These are phyloP conservation scores for Schoenoplectus triqueter DNA, from an alignment of 202 grass and related monocot genomes.

Conservation along the genomic window DNA sequence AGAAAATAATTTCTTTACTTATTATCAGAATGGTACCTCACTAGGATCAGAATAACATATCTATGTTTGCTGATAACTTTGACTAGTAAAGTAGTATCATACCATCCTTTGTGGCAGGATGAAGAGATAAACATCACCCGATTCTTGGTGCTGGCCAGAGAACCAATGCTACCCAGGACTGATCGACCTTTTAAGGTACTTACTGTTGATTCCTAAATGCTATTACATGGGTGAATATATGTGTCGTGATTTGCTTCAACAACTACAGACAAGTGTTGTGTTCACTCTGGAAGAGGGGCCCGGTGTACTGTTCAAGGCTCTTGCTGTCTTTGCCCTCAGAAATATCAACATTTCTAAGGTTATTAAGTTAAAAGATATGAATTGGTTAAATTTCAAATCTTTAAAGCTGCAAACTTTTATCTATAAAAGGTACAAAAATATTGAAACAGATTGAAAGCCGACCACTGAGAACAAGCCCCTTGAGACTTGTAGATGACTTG, in stretches of 20 bases:
- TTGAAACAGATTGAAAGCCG: conserved; percentile 62
- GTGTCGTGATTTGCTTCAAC: conserved; percentile 24
- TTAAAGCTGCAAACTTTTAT: not conserved
- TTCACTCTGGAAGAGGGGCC: conserved; percentile 93
- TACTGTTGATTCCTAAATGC: conserved; percentile 15
- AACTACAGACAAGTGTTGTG: conserved; percentile 70
- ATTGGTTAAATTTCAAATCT: conserved; percentile 1
- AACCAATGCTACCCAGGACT: conserved; percentile 46
- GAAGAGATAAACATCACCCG: conserved; percentile 47
- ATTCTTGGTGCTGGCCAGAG: conserved; percentile 56
- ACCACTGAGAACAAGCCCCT: conserved; percentile 52
- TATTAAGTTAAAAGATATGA: conserved; percentile 25
- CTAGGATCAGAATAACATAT: not conserved
- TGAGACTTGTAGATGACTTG: conserved; percentile 51
- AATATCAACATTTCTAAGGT: conserved; percentile 88
- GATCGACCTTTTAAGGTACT: conserved; percentile 56
- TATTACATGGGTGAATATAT: conserved; percentile 24
- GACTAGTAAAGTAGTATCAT: not conserved
- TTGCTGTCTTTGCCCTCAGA: conserved; percentile 83
- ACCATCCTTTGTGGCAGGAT: conserved; percentile 45
- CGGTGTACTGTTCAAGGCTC: conserved; percentile 88
- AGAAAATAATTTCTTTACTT: not conserved
- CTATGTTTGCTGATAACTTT: not conserved
- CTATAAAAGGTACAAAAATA: conserved; percentile 4
- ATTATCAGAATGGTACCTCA: conserved; percentile 5